phyloP scores from a whole-genome alignment of 495 filamentous ascomycete species.

The Bryoglossum gracile region DNA sequence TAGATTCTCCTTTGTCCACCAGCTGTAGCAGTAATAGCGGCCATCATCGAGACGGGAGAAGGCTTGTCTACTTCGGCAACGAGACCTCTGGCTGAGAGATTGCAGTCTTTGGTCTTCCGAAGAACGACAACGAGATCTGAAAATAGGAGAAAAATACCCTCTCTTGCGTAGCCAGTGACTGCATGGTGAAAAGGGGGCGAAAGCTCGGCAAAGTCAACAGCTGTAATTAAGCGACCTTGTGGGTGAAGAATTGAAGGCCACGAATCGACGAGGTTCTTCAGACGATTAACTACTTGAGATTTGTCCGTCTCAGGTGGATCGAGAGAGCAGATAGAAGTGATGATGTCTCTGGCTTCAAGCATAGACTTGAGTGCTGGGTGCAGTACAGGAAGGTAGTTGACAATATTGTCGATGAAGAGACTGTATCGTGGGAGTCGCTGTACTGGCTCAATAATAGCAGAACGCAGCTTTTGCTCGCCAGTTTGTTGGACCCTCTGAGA shows the following conservation, averaged over 20 bases:
- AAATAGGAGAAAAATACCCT: conserved; percentile 77
- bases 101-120: conserved; percentile 52
- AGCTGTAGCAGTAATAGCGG: conserved; percentile 47
- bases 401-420: conserved; percentile 91
- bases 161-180: conserved; percentile 26
- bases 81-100: conserved; percentile 66
- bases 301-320: conserved; percentile 62
- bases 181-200: conserved; percentile 58
- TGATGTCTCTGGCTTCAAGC: conserved; percentile 79
- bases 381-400: conserved; percentile 69
- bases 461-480: conserved; percentile 85
- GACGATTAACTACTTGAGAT: conserved; percentile 58
- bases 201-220: conserved; percentile 74
- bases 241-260: conserved; percentile 74
- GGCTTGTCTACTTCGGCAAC: conserved; percentile 77
- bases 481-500: conserved; percentile 69
- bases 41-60: conserved; percentile 47
- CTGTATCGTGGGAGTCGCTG: conserved; percentile 93
- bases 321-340: conserved; percentile 90
- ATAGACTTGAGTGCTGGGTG: conserved; percentile 76
- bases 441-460: conserved; percentile 92
- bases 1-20: conserved; percentile 39
- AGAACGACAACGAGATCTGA: conserved; percentile 73
- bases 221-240: conserved; percentile 73
- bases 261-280: conserved; percentile 65